Percentiles rank a stretch among this genome's conserved stretches.
phyloP scores from a whole-genome alignment of 129 eudicot genomes.

The Flaveria bidentis region DNA sequence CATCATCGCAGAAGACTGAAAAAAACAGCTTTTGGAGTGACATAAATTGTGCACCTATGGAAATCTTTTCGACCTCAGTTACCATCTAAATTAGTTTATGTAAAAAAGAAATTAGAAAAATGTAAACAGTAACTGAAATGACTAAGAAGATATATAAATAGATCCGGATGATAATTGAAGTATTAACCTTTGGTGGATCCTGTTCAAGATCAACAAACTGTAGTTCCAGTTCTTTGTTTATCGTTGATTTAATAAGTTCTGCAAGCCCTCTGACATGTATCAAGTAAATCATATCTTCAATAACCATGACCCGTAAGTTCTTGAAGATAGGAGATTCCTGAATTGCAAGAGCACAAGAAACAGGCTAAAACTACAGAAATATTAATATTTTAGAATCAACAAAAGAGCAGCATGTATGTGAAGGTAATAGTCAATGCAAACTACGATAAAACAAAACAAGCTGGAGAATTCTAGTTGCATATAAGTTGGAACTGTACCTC shows the following conservation, averaged over 20 bases:
- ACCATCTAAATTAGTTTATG: constrained; percentile 57
- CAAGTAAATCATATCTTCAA: constrained; percentile 87
- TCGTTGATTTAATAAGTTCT: constrained; percentile 46
- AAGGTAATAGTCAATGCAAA: background rate
- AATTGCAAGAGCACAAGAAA: constrained; percentile 25
- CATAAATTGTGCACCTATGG: constrained; percentile 47
- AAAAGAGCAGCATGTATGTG: background rate
- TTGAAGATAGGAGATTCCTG: constrained; percentile 71
- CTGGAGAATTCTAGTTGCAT: background rate
- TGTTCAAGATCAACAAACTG: constrained; percentile 74
- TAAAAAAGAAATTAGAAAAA: background rate
- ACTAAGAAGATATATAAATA: background rate
- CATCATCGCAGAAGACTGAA: constrained; percentile 48
- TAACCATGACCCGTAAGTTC: constrained; percentile 68
- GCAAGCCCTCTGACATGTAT: constrained; percentile 55
- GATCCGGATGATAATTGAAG: background rate
- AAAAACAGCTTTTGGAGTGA: constrained; percentile 63
- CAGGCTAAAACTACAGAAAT: background rate
- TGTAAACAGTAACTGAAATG: background rate
- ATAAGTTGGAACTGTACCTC: constrained; percentile 41
- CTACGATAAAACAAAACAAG: background rate
- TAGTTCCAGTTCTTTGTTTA: constrained; percentile 45
- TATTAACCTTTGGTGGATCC: constrained; percentile 83
- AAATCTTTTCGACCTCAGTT: constrained; percentile 40
- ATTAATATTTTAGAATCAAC: background rate